Base-by-base conservation (phyloP, 2,329 filamentous ascomycete genomes). In the Mycogone perniciosa region DNA sequence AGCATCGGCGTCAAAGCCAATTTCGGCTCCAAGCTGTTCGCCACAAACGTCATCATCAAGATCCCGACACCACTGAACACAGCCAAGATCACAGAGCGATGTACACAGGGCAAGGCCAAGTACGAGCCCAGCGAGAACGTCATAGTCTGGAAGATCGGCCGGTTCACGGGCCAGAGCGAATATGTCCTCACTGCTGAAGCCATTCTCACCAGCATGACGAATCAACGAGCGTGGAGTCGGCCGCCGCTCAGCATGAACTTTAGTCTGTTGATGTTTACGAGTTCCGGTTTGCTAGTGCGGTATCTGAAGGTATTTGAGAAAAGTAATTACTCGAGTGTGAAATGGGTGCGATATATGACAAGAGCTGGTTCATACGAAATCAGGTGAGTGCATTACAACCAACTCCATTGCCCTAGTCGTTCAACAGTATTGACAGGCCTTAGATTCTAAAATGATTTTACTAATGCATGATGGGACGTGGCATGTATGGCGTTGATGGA, bases 281-380 rank as follows among this genome's bases (percentile, higher is more conserved):
- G 89, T 65, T 95, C 88, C 1, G 93, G 93, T 1, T 67, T 99
- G 64, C 67, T 99, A 57, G 93, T 99, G 51, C 77, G 95, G 45
- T 99, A 99, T 68, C 72, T 99, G 52, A 99, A 99, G 73, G 93
- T 99, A 2, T 99, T 99, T 73, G 93, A 99, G 75, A 99, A 99
- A 83, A 93, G 82, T 70, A 97, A 97, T 70, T 99, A 99, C 68
- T 95, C 88, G 56, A 96, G 90, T 65, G 93, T 99, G 44, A 99
- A 99, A 71, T 99, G 93, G 93, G 93, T 99, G 61, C 78, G 93
- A 61, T 99, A 99, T 71, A 97, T 99, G 93, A 99, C 93, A 13
- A 84, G 92, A 59, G 93, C 92, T 11, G 93, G 93, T 30, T 96
- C 90, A 69, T 99, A 99, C 70, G 93, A 99, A 73, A 96, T 99